These are phyloP conservation scores for Carex myosuroides DNA, from an alignment of 176 grass and related monocot species.

Conservation along the genomic window DNA sequence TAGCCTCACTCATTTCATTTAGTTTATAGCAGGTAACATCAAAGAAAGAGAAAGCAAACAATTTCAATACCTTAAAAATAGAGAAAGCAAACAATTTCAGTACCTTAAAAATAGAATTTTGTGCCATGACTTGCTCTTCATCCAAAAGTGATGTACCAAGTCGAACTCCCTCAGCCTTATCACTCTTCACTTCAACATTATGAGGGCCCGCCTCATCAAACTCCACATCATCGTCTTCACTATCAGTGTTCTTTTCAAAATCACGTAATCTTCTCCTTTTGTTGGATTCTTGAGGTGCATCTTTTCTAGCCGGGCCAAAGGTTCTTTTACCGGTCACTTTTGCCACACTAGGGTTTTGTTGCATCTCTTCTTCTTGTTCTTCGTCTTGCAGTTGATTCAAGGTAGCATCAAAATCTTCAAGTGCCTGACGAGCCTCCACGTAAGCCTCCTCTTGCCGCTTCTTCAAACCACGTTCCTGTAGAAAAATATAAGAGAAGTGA, in stretches of 20 bases:
- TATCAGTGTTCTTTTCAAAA: slow-evolving; percentile 42
- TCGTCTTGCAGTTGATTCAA: slow-evolving; percentile 62
- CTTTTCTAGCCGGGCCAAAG: slow-evolving; percentile 54
- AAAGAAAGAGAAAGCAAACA: not conserved
- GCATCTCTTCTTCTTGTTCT: slow-evolving; percentile 32
- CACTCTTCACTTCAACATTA: slow-evolving; percentile 33
- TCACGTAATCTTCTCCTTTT: slow-evolving; percentile 48
- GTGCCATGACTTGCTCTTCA: slow-evolving; percentile 31
- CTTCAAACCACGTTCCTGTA: slow-evolving; percentile 77
- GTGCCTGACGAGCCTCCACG: slow-evolving; percentile 55
- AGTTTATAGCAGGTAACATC: not conserved
- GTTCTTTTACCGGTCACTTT: slow-evolving; percentile 59
- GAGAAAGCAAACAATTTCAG: not conserved
- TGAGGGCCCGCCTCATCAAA: slow-evolving; percentile 32
- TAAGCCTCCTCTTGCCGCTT: slow-evolving; percentile 61
- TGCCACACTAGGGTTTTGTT: slow-evolving; percentile 10
- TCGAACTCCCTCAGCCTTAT: slow-evolving; percentile 31
- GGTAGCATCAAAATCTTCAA: slow-evolving; percentile 79
- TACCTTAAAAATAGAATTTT: slow-evolving; percentile 54
- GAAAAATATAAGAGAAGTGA: slow-evolving; percentile 20
- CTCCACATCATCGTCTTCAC: slow-evolving; percentile 53
- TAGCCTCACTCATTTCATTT: not conserved
- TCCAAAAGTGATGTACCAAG: slow-evolving; percentile 49
- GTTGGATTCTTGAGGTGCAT: slow-evolving; percentile 23
- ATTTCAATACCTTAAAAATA: slow-evolving; percentile 39